Evolutionary conservation across 2,329 filamentous ascomycete species (phyloP), one percentile per base, ranked within the genome.

Genomic region (Mycosphaerelloides madeirae): DNA sequence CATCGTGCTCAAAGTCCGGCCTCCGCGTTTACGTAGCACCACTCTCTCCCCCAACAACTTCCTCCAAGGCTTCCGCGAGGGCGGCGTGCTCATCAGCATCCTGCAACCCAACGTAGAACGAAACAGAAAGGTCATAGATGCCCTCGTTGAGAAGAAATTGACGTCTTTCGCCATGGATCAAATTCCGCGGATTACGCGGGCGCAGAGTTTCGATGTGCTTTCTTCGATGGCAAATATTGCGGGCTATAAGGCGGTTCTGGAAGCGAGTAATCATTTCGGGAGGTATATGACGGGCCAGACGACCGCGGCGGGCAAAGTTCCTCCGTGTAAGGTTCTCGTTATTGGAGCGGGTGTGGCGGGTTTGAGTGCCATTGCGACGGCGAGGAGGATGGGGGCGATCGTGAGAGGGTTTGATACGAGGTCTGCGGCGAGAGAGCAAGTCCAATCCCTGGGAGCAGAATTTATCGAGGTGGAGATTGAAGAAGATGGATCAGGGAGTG

Each of bases 181-280:
- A 81, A 84, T 95, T 41, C 89, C 89, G 13, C 81, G 89, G 31
- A 95, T 95, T 56, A 94, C 88, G 1, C 80, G 89, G 36, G 88
- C 89, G 1, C 89, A 95, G 63, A 82, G 86, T 0, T 95, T 94
- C 58, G 88, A 95, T 67, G 88, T 87, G 1, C 74, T 95, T 44
- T 79, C 87, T 65, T 93, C 86, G 8, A 95, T 95, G 89, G 88
- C 89, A 48, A 95, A 95, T 58, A 95, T 95, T 68, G 87, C 88
- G 16, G 89, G 89, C 0, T 95, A 95, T 70, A 95, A 94, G 67
- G 89, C 88, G 31, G 87, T 95, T 1, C 72, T 95, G 33, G 88
- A 95, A 65, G 89, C 88, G 1, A 90, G 87, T 12, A 95, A 95
- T 66, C 81, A 85, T 52, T 95, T 94, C 66, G 88, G 88, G 41